Evolutionary conservation across 768 basidiomycete species (phyloP), one percentile per base, ranked within the genome.

Genomic region (Epithele typhae): DNA sequence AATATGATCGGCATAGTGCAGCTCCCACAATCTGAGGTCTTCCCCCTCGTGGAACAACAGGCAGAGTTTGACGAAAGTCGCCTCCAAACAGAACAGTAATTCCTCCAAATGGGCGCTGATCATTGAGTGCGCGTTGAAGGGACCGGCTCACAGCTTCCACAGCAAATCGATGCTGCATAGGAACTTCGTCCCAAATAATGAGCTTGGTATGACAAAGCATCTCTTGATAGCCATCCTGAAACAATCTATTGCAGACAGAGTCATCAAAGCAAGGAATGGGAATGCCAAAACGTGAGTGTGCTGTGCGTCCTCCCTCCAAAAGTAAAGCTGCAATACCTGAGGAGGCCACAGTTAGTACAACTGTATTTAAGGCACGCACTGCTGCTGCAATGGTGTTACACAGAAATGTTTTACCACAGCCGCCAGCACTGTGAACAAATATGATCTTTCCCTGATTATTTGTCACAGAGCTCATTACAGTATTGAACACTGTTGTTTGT

Each of bases 281-380:
- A 33, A 77, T 74, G 45, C 73, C 71, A 62, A 78, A 78, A 7
- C 52, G 54, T 0, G 72, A 76, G 50, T 79, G 73, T 0, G 73
- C 64, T 19, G 77, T 79, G 2, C 66, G 56, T 1, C 76, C 77
- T 37, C 71, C 68, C 8, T 40, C 47, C 0, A 77, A 56, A 0
- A 79, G 60, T 10, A 76, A 56, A 1, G 76, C 61, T 7, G 76
- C 71, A 44, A 78, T 71, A 0, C 75, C 74, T 30, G 75, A 45
- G 25, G 44, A 45, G 5, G 44, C 36, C 5, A 38, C 44, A 38
- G 36, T 37, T 15, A 45, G 36, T 4, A 37, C 44, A 12, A 45
- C 27, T 3, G 25, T 74, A 0, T 62, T 61, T 11, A 58, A 36
- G 7, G 51, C 49, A 11, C 61, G 51, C 1, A 74, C 18, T 11